Evolutionary conservation across 768 basidiomycete species (phyloP).

Genomic region (Agaricus blazei): DNA sequence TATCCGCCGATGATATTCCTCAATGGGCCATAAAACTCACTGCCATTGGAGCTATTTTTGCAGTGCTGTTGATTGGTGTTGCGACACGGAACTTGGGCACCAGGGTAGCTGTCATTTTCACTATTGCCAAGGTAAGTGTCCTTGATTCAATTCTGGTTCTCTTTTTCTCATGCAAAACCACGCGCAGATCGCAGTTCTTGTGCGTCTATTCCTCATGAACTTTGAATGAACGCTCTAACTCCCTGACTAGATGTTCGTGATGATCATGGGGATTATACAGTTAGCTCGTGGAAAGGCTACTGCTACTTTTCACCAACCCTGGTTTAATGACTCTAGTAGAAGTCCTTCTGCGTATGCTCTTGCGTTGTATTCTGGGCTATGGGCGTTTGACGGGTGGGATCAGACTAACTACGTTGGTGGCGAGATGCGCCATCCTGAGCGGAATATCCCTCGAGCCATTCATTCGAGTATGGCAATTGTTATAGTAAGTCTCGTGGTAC

Average conservation of each 20-base stretch:
- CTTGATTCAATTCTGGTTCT: background rate
- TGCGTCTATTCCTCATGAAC: constrained; percentile 20
- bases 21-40: constrained; percentile 90
- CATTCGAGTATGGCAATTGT: constrained; percentile 88
- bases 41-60: constrained; percentile 63
- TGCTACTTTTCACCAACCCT: constrained; percentile 56
- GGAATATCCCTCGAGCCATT: constrained; percentile 84
- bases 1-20: constrained; percentile 75
- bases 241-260: constrained; percentile 54
- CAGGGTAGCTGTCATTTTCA: constrained; percentile 82
- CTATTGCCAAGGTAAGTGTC: constrained; percentile 66
- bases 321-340: constrained; percentile 68
- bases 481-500: constrained; percentile 40
- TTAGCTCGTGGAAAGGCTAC: constrained; percentile 68
- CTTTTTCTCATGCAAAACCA: constrained; percentile 7
- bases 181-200: constrained; percentile 57
- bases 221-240: background rate
- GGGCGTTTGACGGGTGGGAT: constrained; percentile 98
- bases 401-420: constrained; percentile 89
- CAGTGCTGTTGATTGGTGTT: constrained; percentile 76
- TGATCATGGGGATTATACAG: constrained; percentile 74
- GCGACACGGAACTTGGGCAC: constrained; percentile 75
- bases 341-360: constrained; percentile 86
- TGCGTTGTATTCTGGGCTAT: constrained; percentile 92
- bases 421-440: constrained; percentile 77